Evolutionary conservation across 2,329 filamentous ascomycete species (phyloP).

Genomic region (Xylaria sp.): DNA sequence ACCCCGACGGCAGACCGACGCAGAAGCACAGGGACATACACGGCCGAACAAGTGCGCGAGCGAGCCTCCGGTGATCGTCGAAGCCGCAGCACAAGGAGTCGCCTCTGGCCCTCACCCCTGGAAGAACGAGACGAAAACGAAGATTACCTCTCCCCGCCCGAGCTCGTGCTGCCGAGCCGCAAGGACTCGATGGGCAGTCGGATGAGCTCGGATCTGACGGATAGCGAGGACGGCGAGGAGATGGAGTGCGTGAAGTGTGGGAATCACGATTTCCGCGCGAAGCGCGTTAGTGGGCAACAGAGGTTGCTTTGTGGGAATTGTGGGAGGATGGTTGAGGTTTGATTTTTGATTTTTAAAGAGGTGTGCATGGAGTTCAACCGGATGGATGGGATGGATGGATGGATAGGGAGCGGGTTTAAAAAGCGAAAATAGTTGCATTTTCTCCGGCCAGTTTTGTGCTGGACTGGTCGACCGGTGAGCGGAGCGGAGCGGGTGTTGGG

Average conservation of each 20-base stretch:
- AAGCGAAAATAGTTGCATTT: too few species aligned
- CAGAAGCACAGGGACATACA: conserved; percentile 18
- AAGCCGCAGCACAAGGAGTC: conserved; percentile 20
- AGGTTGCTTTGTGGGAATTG: conserved; percentile 58
- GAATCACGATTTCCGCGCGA: conserved; percentile 57
- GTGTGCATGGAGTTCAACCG: not conserved
- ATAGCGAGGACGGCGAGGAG: conserved; percentile 40
- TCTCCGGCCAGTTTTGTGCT: too few species aligned
- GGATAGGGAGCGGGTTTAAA: too few species aligned
- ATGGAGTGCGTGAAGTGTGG: conserved; percentile 55
- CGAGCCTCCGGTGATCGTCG: conserved; percentile 15
- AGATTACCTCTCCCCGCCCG: conserved; percentile 15
- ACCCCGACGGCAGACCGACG: conserved; percentile 15
- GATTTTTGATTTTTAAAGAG: not conserved
- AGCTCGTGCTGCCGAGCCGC: conserved; percentile 7
- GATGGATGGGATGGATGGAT: too few species aligned
- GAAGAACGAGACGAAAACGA: conserved; percentile 17
- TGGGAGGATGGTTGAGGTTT: conserved; percentile 30
- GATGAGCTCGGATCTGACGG: conserved; percentile 51
- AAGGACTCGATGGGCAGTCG: conserved; percentile 46
- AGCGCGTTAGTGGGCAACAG: conserved; percentile 48
- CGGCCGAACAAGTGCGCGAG: conserved; percentile 2
- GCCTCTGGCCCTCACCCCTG: conserved; percentile 12
- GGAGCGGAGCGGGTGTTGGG: too few species aligned
- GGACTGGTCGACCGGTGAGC: too few species aligned